Base-by-base conservation (phyloP, 2,329 filamentous ascomycete species). In the Aspergillus sp. region DNA sequence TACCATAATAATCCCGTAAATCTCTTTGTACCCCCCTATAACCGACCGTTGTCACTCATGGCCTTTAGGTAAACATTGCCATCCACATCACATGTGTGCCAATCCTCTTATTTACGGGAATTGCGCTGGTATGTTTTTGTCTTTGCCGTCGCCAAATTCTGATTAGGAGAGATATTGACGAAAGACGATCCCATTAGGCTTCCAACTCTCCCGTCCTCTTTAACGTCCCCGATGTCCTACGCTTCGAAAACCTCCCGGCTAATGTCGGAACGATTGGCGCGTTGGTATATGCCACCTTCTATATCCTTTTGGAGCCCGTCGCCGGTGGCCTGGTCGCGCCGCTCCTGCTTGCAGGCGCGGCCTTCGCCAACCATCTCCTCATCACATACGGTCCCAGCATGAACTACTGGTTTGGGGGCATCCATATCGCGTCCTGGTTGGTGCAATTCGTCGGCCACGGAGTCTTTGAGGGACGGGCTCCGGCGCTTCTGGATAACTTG, bases 401-500 rank as follows among this genome's bases (percentile, higher is more conserved):
- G 49, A 87, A 87, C 69, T 85, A 84, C 69, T 87, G 82, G 78
- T 90, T 91, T 45, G 80, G 89, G 18, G 86, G 80, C 3, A 76
- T 92, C 49, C 89, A 96, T 67, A 73, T 92, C 49, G 79, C 88
- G 51, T 88, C 87, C 61, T 99, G 95, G 95, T 80, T 96, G 57
- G 82, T 88, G 54, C 95, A 99, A 73, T 97, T 99, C 72, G 69
- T 98, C 54, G 95, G 95, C 29, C 95, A 99, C 72, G 93, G 92
- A 42, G 86, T 84, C 54, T 98, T 92, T 68, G 95, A 98, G 77
- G 87, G 90, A 20, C 87, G 94, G 55, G 91, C 93, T 2, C 95
- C 94, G 7, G 94, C 93, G 4, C 79, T 98, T 64, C 80, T 98
- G 52, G 93, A 98, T 78, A 98, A 97, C 71, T 78, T 98, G 47